Conservation (phyloP, 306 rosid genomes). For the Cicer cuneatum region DNA sequence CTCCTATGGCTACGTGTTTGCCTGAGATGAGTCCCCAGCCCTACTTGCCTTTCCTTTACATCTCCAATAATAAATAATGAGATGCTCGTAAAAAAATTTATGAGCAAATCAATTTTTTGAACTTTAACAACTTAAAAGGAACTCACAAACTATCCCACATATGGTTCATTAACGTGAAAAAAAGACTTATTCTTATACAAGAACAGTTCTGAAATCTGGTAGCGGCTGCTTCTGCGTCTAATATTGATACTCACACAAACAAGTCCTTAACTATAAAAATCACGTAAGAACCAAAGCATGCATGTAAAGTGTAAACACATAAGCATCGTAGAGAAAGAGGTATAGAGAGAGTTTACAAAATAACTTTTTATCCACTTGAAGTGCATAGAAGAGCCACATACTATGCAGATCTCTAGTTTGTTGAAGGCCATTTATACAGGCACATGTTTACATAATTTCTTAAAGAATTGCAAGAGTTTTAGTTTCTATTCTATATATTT, state of each 20-base stretch:
- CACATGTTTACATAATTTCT: slow-evolving; percentile 47
- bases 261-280: not conserved
- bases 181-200: too few relatives aligned
- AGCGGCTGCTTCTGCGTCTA: too few relatives aligned
- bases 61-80: not conserved
- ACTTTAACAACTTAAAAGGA: not conserved
- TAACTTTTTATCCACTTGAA: slow-evolving; percentile 26
- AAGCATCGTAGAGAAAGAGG: not conserved
- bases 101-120: too few relatives aligned
- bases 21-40: not conserved
- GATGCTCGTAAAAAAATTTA: too few relatives aligned
- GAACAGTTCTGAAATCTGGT: too few relatives aligned
- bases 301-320: not conserved
- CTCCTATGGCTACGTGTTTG: not conserved
- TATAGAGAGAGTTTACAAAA: slow-evolving; percentile 15
- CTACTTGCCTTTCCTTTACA: not conserved
- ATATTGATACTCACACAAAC: not conserved
- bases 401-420: slow-evolving; percentile 26
- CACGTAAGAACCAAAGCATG: not conserved
- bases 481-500: slow-evolving; percentile 20
- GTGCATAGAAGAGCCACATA: slow-evolving; percentile 21
- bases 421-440: slow-evolving; percentile 37
- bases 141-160: not conserved
- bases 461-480: slow-evolving; percentile 56
- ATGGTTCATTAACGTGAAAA: not conserved